Evolutionary conservation across 2,329 filamentous ascomycete species (phyloP).

Genomic region (Claviceps purpurea): DNA sequence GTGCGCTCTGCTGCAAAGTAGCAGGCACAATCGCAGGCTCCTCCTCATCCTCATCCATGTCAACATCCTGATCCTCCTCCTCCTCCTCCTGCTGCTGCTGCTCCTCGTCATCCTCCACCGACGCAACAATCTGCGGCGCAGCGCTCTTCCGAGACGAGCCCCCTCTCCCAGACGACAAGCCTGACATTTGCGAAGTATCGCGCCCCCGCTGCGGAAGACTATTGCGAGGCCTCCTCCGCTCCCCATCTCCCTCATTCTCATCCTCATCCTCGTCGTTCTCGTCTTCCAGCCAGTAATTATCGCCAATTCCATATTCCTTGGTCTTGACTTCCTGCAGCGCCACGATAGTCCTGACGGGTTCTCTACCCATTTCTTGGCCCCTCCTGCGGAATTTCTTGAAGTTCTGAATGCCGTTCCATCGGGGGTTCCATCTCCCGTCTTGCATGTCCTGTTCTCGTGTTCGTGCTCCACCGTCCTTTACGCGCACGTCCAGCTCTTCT

Average conservation of each 20-base stretch:
- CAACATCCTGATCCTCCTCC: constrained; percentile 15
- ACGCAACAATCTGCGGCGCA: constrained; percentile 15
- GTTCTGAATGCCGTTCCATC: constrained; percentile 90
- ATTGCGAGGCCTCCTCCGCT: neutral
- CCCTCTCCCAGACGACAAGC: neutral
- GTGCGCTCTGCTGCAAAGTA: constrained; percentile 1
- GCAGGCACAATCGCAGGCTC: neutral
- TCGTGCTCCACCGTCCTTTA: constrained; percentile 15
- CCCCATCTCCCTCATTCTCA: constrained; percentile 4
- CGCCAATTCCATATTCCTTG: constrained; percentile 61
- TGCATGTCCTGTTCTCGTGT: constrained; percentile 36
- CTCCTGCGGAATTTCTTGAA: constrained; percentile 75
- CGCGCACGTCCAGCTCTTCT: constrained; percentile 57
- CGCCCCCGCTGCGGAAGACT: neutral
- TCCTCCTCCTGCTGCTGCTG: neutral
- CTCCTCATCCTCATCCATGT: constrained; percentile 7
- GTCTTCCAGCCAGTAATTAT: constrained; percentile 62
- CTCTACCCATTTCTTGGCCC: constrained; percentile 32
- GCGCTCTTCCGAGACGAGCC: constrained; percentile 9
- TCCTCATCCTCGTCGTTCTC: constrained; percentile 20
- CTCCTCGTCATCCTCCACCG: constrained; percentile 19
- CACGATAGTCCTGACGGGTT: constrained; percentile 46
- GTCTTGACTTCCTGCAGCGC: constrained; percentile 55
- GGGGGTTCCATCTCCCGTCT: constrained; percentile 61
- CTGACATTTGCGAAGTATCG: neutral